Evolutionary conservation across 2,329 filamentous ascomycete species (phyloP).

Genomic region (Trichoderma simmonsii): DNA sequence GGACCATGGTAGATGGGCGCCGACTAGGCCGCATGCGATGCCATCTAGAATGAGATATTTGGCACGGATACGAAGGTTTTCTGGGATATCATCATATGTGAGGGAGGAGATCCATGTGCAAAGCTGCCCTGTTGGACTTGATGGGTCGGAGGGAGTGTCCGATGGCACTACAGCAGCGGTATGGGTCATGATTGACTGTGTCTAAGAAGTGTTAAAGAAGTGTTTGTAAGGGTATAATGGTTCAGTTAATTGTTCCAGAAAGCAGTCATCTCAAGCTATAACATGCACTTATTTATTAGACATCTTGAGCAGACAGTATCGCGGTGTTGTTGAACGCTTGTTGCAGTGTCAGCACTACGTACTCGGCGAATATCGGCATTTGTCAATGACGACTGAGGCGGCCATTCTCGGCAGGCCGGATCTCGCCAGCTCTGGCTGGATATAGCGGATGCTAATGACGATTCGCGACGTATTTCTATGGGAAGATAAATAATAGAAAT

Average conservation of each 20-base stretch:
- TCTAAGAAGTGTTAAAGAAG: neutral
- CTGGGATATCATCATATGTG: constrained; percentile 31
- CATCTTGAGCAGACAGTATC: neutral
- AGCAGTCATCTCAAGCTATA: neutral
- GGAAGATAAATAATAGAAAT: neutral
- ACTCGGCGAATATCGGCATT: neutral
- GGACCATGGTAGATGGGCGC: constrained; percentile 40
- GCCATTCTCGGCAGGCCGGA: neutral
- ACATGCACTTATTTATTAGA: neutral
- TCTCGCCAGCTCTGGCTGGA: neutral
- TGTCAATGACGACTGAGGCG: neutral
- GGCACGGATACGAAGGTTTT: constrained; percentile 30
- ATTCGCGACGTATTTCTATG: neutral
- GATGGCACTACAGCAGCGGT: neutral
- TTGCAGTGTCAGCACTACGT: neutral
- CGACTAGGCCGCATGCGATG: constrained; percentile 39
- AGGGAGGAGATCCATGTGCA: constrained; percentile 30
- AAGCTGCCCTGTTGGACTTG: constrained; percentile 21
- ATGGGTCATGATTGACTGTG: neutral
- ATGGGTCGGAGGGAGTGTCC: neutral
- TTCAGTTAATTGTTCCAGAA: neutral
- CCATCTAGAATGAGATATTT: constrained; percentile 45
- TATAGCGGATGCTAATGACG: neutral
- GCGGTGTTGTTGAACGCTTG: neutral
- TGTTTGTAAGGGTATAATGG: neutral